Evolutionary conservation across 768 basidiomycete genomes (phyloP).

Genomic region (Pleurotus sapidus): DNA sequence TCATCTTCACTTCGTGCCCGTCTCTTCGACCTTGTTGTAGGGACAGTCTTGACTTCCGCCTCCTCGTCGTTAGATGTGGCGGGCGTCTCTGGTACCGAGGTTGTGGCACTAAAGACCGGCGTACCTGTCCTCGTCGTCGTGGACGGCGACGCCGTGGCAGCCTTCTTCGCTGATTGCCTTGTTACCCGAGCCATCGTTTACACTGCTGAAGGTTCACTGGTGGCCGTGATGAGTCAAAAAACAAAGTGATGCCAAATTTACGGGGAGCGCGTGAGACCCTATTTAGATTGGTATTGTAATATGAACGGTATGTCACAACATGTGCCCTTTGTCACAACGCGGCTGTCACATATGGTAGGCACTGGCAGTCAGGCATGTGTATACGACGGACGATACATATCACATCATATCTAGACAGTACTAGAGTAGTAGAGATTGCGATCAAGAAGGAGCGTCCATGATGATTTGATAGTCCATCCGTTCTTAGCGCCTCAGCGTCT

Average conservation of each 20-base stretch:
- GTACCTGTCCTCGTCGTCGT: constrained; percentile 43
- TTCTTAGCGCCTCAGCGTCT: too few species aligned
- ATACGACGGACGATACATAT: too few species aligned
- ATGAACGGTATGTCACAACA: constrained; percentile 2
- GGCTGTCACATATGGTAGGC: neutral
- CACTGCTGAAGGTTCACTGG: constrained; percentile 2
- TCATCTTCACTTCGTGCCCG: constrained; percentile 16
- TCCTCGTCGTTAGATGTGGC: constrained; percentile 47
- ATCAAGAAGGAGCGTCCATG: too few species aligned
- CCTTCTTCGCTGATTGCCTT: constrained; percentile 27
- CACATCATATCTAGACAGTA: too few species aligned
- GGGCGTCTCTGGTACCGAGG: constrained; percentile 51
- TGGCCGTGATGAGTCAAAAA: constrained; percentile 15
- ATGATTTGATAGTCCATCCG: too few species aligned
- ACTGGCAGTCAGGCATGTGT: too few species aligned
- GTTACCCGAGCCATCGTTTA: constrained; percentile 30
- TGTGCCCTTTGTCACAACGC: constrained; percentile 1
- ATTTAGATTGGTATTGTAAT: constrained; percentile 3
- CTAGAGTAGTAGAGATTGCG: too few species aligned
- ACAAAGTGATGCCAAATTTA: constrained; percentile 16
- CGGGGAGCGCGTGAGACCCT: constrained; percentile 3
- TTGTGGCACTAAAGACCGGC: constrained; percentile 46
- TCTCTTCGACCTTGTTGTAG: constrained; percentile 3
- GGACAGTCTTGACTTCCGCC: neutral
- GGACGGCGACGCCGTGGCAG: constrained; percentile 26